Conservation (phyloP, 805 yeast species). For the Citeromyces matritensis region DNA sequence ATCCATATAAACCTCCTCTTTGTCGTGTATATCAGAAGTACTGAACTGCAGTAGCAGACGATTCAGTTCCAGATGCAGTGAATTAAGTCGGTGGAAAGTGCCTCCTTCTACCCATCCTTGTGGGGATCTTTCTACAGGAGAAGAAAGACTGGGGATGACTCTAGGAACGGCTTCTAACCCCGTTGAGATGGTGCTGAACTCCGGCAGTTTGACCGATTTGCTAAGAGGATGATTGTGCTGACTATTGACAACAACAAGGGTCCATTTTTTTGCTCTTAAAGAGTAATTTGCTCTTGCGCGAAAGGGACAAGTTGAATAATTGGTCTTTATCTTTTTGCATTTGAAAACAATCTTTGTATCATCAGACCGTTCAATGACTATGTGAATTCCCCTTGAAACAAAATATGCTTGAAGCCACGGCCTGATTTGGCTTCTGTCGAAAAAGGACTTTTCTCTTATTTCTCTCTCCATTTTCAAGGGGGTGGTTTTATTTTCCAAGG, state of each 20-base stretch:
- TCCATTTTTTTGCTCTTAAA: conserved; percentile 35
- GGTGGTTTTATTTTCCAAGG: too few species aligned
- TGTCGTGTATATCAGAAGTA: conserved; percentile 6
- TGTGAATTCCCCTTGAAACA: conserved; percentile 30
- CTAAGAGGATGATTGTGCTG: conserved; percentile 37
- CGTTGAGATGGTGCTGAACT: not conserved
- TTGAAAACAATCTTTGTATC: conserved; percentile 44
- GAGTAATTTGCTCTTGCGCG: conserved; percentile 50
- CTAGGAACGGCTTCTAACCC: not conserved
- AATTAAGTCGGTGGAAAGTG: conserved; percentile 1
- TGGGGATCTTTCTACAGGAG: not conserved
- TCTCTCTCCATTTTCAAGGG: too few species aligned
- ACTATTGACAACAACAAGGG: conserved; percentile 44
- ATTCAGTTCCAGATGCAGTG: conserved; percentile 12
- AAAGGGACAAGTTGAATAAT: conserved; percentile 33
- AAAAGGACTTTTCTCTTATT: conserved; percentile 11
- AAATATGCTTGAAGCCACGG: conserved; percentile 44
- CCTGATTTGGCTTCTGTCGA: conserved; percentile 33
- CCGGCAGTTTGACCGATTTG: not conserved
- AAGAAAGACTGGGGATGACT: not conserved
- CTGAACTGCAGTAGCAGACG: conserved; percentile 12
- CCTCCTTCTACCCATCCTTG: not conserved
- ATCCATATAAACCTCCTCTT: conserved; percentile 11
- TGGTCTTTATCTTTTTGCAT: conserved; percentile 28
- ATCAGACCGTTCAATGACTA: conserved; percentile 52